Percentiles rank a stretch among this genome's conserved stretches.
phyloP scores from a whole-genome alignment of 805 yeast genomes.

The Candida incommunis region DNA sequence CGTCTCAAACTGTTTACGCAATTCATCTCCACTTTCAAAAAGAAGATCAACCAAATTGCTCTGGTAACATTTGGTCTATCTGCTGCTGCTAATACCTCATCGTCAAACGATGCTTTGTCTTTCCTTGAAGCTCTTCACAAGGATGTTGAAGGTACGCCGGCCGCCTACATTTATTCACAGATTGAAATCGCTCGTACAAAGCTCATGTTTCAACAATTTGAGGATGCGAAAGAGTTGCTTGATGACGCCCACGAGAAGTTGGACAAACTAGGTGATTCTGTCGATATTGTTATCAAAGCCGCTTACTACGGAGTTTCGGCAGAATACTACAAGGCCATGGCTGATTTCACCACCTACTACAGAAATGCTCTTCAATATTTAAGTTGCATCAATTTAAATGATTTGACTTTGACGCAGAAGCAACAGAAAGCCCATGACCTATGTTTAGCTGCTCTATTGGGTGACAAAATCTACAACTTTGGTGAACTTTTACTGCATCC shows the following conservation, averaged over 20 bases:
- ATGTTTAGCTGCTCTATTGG: slow-evolving; percentile 74
- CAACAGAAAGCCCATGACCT: slow-evolving; percentile 57
- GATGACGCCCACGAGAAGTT: slow-evolving; percentile 45
- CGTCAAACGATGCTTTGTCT: slow-evolving; percentile 34
- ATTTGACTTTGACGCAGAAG: slow-evolving; percentile 26
- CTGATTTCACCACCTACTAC: slow-evolving; percentile 72
- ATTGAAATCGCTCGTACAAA: slow-evolving; percentile 66
- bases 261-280: slow-evolving; percentile 35
- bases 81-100: slow-evolving; percentile 31
- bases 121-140: slow-evolving; percentile 35
- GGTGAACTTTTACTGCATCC: slow-evolving; percentile 92
- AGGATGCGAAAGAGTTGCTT: slow-evolving; percentile 52
- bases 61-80: slow-evolving; percentile 59
- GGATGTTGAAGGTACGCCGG: slow-evolving; percentile 25
- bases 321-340: slow-evolving; percentile 55
- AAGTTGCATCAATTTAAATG: slow-evolving; percentile 48
- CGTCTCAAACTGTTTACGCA: slow-evolving; percentile 55
- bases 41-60: slow-evolving; percentile 65
- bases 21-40: slow-evolving; percentile 53
- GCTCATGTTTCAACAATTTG: slow-evolving; percentile 38
- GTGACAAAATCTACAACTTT: slow-evolving; percentile 85
- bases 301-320: slow-evolving; percentile 73
- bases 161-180: slow-evolving; percentile 36
- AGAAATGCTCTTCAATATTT: slow-evolving; percentile 68
- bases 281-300: slow-evolving; percentile 57